phyloP scores from a whole-genome alignment of 2,329 filamentous ascomycete genomes.

The Fusarium vanettenii region DNA sequence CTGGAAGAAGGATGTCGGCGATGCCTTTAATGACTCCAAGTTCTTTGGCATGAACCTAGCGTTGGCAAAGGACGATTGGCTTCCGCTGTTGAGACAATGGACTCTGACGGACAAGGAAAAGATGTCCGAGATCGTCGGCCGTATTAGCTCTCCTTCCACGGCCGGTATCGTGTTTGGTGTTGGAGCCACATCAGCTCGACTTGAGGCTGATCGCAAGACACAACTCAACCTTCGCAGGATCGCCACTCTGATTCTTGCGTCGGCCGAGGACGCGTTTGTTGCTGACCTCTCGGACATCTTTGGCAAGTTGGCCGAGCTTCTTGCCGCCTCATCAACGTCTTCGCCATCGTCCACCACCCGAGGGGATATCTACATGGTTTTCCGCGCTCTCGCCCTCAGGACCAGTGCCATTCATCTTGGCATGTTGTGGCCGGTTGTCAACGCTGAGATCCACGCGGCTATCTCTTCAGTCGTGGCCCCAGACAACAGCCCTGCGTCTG shows the following conservation, averaged over 20 bases:
- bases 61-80: conserved; percentile 80
- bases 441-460: conserved; percentile 83
- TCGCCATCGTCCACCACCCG: conserved; percentile 92
- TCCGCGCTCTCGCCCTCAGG: conserved; percentile 84
- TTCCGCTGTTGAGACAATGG: conserved; percentile 87
- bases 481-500: conserved; percentile 70
- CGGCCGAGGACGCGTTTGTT: conserved; percentile 82
- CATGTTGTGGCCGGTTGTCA: conserved; percentile 90
- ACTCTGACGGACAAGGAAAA: conserved; percentile 87
- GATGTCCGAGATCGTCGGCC: conserved; percentile 81
- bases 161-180: conserved; percentile 99
- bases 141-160: conserved; percentile 86
- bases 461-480: conserved; percentile 79
- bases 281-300: conserved; percentile 78
- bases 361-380: conserved; percentile 89
- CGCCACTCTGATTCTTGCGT: conserved; percentile 81
- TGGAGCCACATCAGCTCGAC: conserved; percentile 88
- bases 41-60: conserved; percentile 80
- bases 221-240: conserved; percentile 90
- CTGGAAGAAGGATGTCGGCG: conserved; percentile 92
- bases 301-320: conserved; percentile 87
- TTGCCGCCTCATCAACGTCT: conserved; percentile 84
- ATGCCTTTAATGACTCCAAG: conserved; percentile 89
- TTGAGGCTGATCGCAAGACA: conserved; percentile 94
- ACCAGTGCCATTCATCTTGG: conserved; percentile 84